Evolutionary conservation across 2,329 filamentous ascomycete genomes (phyloP).

Genomic region (Xylaria sp.): DNA sequence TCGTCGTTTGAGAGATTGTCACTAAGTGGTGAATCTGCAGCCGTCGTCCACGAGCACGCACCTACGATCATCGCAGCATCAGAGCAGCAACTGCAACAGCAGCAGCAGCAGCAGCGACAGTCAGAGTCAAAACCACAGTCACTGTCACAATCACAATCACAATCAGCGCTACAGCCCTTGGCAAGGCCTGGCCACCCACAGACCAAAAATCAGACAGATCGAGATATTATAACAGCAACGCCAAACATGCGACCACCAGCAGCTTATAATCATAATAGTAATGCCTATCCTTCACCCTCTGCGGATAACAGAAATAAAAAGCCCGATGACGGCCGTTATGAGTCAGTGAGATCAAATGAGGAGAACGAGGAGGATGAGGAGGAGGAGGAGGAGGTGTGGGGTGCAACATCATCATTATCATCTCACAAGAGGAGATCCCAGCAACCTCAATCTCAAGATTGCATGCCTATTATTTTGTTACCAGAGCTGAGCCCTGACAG

Average conservation of each 20-base stretch:
- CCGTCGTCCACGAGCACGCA: slow-evolving; percentile 43
- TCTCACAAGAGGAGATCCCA: slow-evolving; percentile 8
- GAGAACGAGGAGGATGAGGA: not conserved
- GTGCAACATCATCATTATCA: slow-evolving; percentile 11
- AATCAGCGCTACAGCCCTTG: slow-evolving; percentile 44
- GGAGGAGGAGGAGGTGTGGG: slow-evolving; percentile 9
- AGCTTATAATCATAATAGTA: slow-evolving; percentile 4
- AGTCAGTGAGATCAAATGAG: slow-evolving; percentile 35
- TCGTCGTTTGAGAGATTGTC: slow-evolving; percentile 52
- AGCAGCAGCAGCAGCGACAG: slow-evolving; percentile 27
- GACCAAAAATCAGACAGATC: slow-evolving; percentile 34
- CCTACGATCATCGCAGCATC: slow-evolving; percentile 36
- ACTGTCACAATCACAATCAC: slow-evolving; percentile 13
- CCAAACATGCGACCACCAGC: not conserved
- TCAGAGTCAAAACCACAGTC: slow-evolving; percentile 10
- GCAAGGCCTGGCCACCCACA: slow-evolving; percentile 39
- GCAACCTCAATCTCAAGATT: not conserved
- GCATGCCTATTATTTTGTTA: slow-evolving; percentile 18
- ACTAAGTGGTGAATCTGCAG: slow-evolving; percentile 49
- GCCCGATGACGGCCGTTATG: slow-evolving; percentile 14
- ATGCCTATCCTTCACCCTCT: slow-evolving; percentile 7
- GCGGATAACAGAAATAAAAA: not conserved
- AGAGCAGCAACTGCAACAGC: slow-evolving; percentile 37
- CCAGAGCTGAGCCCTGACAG: slow-evolving; percentile 3
- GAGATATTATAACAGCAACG: slow-evolving; percentile 33